A percentile compares a stretch with the other conserved stretches of the same genome.
These are phyloP conservation scores for Starmera dryadoides DNA, from an alignment of 805 yeast genomes.

Conservation along the genomic window DNA sequence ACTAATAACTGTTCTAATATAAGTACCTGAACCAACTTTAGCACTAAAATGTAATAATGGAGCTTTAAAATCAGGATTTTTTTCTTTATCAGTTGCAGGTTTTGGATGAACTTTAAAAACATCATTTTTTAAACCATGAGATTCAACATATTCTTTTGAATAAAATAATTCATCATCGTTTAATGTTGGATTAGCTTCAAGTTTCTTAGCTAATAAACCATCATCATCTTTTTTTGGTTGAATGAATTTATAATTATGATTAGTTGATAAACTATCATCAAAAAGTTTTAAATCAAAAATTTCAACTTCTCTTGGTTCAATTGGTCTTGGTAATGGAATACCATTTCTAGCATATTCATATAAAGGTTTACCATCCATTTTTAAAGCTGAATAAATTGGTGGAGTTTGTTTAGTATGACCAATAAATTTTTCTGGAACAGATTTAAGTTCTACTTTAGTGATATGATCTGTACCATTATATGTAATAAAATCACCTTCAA, in stretches of 20 bases:
- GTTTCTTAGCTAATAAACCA: conserved; percentile 32
- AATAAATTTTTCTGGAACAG: conserved; percentile 54
- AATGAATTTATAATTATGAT: conserved; percentile 47
- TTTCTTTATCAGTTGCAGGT: conserved; percentile 24
- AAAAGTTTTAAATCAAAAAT: conserved; percentile 48
- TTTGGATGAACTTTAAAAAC: conserved; percentile 30
- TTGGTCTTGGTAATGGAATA: conserved; percentile 74
- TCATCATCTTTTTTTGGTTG: conserved; percentile 39
- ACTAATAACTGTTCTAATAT: conserved; percentile 82
- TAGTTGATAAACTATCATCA: conserved; percentile 43
- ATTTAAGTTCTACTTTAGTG: conserved; percentile 41
- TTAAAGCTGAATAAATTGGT: conserved; percentile 89
- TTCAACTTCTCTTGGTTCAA: conserved; percentile 66
- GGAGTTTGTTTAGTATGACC: conserved; percentile 87
- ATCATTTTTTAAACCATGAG: conserved; percentile 32
- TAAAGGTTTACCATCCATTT: conserved; percentile 89
- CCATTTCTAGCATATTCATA: conserved; percentile 93
- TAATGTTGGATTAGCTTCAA: conserved; percentile 35
- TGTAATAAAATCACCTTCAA: conserved; percentile 75
- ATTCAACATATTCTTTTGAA: conserved; percentile 46
- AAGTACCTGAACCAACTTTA: conserved; percentile 90
- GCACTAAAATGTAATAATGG: conserved; percentile 70
- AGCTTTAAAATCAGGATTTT: conserved; percentile 39
- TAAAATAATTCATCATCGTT: conserved; percentile 57
- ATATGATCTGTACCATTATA: conserved; percentile 51